Evolutionary conservation across 2,329 filamentous ascomycete species (phyloP).

Genomic region (Penicillium psychrosexuale): DNA sequence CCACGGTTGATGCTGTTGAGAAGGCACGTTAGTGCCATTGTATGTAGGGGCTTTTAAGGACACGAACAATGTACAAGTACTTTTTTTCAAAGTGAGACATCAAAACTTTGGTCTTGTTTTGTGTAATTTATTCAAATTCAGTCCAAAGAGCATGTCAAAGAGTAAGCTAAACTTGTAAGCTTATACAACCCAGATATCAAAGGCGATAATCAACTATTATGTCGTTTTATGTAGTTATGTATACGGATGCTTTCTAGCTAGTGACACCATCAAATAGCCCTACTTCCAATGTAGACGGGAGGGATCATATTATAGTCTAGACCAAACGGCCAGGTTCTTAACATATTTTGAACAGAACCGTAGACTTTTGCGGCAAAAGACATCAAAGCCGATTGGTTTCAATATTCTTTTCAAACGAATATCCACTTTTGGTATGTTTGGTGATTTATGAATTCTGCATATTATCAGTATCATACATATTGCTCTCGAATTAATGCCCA

Average conservation of each 20-base stretch:
- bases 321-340: neutral
- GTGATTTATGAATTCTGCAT: neutral
- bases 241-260: neutral
- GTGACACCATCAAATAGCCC: neutral
- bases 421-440: neutral
- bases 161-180: too few species aligned
- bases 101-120: neutral
- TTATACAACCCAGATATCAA: too few species aligned
- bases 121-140: neutral
- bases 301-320: neutral
- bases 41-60: neutral
- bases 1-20: too few species aligned
- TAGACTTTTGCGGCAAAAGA: too few species aligned
- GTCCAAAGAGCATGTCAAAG: too few species aligned
- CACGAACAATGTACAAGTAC: neutral
- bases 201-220: too few species aligned
- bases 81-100: neutral
- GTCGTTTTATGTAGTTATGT: too few species aligned
- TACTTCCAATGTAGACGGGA: neutral
- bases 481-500: neutral
- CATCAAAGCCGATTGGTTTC: neutral
- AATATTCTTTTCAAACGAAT: neutral
- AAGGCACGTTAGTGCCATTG: neutral
- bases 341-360: neutral
- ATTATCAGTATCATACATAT: too few species aligned